Evolutionary conservation across 163 green algal species (phyloP), one percentile per base, ranked within the genome.

Genomic region (Volvox carteri): DNA sequence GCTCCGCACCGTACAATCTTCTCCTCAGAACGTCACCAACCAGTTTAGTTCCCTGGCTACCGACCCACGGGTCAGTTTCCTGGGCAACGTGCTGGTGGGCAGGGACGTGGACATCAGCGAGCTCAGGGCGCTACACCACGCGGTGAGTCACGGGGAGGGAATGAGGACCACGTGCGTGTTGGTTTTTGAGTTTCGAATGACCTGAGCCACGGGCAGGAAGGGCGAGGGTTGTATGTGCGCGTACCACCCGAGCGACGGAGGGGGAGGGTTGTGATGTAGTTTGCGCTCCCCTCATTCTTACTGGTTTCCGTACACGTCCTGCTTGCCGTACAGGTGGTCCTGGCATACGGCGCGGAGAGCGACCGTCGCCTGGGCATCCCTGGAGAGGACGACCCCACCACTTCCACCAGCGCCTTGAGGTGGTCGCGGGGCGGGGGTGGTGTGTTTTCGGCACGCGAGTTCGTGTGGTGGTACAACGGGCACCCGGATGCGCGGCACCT

Each of bases 401-500:
- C 12, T 14, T 23, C 12, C 48, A 58, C 48, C n/a, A n/a, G n/a
- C n/a, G 48, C 12, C 11, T 58, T 11, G 48, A 11, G 48, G 48
- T 58, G 48, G 48, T 14, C 12, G 48, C 14, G 48, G 48, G 48
- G 48, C 14, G 60, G 60, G 23, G 60, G 12, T 9, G 95, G 93
- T 14, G 94, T 99, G 19, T 86, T 97, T 30, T 95, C 94, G 0
- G 98, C 98, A 2, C 93, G 98, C 19, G 95, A 99, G 85, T 99
- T 99, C 93, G 98, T 99, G 60, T 98, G 96, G 95, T 99, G 98
- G 98, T 99, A 99, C 96, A 99, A 99, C 90, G 98, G 96, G 4
- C 97, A 99, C 91, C 97, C 98, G 16, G 95, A 98, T 37, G 83
- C 80, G 0, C 42, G 54, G 8, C 18, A 92, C 8, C 86, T 98